Base-by-base conservation (phyloP, 106 monocot species). In the Dendrobium nobile region DNA sequence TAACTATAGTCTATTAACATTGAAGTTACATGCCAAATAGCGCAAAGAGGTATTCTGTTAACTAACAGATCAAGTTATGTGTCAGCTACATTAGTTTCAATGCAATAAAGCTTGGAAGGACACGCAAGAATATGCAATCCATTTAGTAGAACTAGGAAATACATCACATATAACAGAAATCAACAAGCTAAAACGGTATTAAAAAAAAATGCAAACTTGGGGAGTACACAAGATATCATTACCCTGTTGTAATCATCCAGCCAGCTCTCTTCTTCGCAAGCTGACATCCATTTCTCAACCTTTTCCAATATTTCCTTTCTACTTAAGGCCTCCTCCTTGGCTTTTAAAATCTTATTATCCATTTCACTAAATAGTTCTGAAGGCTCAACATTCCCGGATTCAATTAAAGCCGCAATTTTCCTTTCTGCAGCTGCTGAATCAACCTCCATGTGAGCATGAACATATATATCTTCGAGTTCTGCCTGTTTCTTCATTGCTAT, bases 241-340 rank as follows among this genome's bases (percentile, higher is more conserved):
- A 93, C 93, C 87, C 84, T 91, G 79, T 86, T 93, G 79, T 93
- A 92, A 55, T 89, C 89, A 76, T 89, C 91, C 0, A 92, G 80
- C 91, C 91, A 92, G 54, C 79, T 76, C 84, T 92, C 91, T 51
- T 92, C 91, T 28, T 88, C 87, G 59, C 89, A 85, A 24, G 89
- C 89, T 19, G 85, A 79, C 82, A 83, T 51, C 91, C 91, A 92
- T 85, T 87, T 92, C 31, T 89, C 91, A 56, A 92, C 89, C 68
- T 79, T 87, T 56, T 92, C 92, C 61, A 92, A 87, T 75, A 89
- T 89, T 75, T 92, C 92, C 51, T 87, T 92, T 77, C 92, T 85
- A 67, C 83, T 92, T 81, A 92, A 85, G 42, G 89, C 89, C 82
- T 89, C 92, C 59, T 92, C 92, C 84, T 87, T 92, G 10, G 84